Percentiles rank a stretch among this genome's conserved stretches.
Evolutionary conservation across 768 basidiomycete genomes (phyloP).

Genomic region (Trametes punicea): DNA sequence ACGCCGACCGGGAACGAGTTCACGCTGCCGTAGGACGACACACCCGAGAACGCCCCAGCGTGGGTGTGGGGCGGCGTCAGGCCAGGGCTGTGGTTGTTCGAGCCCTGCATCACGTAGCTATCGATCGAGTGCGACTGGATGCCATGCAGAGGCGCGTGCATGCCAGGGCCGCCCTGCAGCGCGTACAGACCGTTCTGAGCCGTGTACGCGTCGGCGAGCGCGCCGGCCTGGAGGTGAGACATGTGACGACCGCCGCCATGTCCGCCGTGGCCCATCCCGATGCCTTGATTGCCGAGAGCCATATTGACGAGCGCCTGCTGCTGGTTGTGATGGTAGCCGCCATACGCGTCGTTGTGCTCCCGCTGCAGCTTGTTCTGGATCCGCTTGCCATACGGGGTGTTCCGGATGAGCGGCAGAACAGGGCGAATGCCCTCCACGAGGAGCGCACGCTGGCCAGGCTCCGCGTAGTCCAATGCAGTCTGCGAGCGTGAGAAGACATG

Average conservation of each 20-base stretch:
- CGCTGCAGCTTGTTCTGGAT: constrained; percentile 99
- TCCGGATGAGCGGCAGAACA: constrained; percentile 96
- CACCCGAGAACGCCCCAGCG: constrained; percentile 52
- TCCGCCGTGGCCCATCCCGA: constrained; percentile 36
- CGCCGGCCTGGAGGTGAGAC: constrained; percentile 50
- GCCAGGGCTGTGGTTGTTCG: constrained; percentile 60
- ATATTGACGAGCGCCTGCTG: constrained; percentile 60
- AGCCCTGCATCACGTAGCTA: constrained; percentile 76
- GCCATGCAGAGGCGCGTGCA: constrained; percentile 32
- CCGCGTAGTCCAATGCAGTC: constrained; percentile 97
- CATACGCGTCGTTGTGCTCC: constrained; percentile 71
- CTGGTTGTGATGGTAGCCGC: constrained; percentile 53
- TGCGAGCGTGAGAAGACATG: constrained; percentile 35
- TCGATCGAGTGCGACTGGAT: constrained; percentile 75
- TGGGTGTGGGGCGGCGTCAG: constrained; percentile 58
- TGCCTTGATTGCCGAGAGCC: constrained; percentile 54
- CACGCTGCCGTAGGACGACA: constrained; percentile 50
- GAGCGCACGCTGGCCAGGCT: constrained; percentile 85
- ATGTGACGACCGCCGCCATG: constrained; percentile 49
- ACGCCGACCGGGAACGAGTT: constrained; percentile 49
- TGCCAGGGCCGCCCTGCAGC: constrained; percentile 47
- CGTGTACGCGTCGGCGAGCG: constrained; percentile 64
- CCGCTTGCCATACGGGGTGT: constrained; percentile 98
- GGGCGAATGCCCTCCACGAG: constrained; percentile 98
- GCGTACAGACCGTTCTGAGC: constrained; percentile 60